Evolutionary conservation across 169 alveolate species (phyloP), one percentile per base, ranked within the genome.

Genomic region (Cytauxzoon felis): DNA sequence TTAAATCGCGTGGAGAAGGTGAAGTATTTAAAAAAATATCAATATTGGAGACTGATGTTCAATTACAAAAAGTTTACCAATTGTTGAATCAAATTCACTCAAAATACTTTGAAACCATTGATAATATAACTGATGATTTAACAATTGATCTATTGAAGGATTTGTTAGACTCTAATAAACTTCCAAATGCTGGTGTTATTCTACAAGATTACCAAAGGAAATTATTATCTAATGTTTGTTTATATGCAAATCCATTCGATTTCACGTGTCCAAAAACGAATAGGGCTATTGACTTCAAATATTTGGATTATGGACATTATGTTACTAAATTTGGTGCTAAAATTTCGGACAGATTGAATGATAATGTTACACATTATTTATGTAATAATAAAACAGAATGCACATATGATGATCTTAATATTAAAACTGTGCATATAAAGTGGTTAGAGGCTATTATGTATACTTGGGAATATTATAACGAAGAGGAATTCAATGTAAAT

Each of bases 401-500:
- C 13, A 53, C 45, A 2, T 30, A 34, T 6, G 36, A 24, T 23
- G 16, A n/a, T n/a, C 33, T 53, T 6, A 49, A 26, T 1, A 36
- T 47, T 5, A 73, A 63, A 40, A 36, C 34, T 48, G 84, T 73
- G 16, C 84, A 73, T 26, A 45, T 61, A 50, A 61, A 63, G 53
- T 73, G 84, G 84, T 51, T 73, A 16, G 84, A 73, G 53, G 79
- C 78, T 3, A 59, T 68, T 33, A 26, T 73, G 1, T 65, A 73
- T 50, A 60, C 78, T 23, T 63, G 76, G 69, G 19, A 53, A 16
- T 50, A 21, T 29, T 70, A 47, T 18, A 45, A 67, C 30, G 84
- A 73, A 56, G 21, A 61, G 6, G 19, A 21, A 3, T 73, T 63
- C 32, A 64, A 73, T 57, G 61, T 79, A 21, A 33, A 34, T 19